Percentiles rank a stretch among this genome's conserved stretches.
These are phyloP conservation scores for Thozetella sp. DNA, from an alignment of 495 filamentous ascomycete species.

Conservation along the genomic window DNA sequence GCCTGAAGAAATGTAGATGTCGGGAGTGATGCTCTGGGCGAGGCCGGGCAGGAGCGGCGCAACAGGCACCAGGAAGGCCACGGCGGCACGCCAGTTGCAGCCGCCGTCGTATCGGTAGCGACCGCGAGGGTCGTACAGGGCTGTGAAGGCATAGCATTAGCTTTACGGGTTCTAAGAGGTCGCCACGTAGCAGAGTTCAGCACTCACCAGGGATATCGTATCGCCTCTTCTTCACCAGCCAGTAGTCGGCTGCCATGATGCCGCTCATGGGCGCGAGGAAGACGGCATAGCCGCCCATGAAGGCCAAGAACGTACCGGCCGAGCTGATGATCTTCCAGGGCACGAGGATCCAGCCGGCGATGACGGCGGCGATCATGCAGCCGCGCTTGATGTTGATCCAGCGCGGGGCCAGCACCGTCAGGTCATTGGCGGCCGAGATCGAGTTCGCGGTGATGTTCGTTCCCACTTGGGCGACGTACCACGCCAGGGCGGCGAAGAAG, in stretches of 20 bases:
- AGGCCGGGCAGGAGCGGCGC: constrained; percentile 59
- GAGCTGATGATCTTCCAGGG: constrained; percentile 67
- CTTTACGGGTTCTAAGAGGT: constrained; percentile 27
- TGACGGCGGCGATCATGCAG: constrained; percentile 51
- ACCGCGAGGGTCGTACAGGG: constrained; percentile 55
- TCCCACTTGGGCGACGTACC: constrained; percentile 56
- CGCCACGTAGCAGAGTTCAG: not conserved
- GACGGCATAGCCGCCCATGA: constrained; percentile 65
- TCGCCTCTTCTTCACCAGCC: constrained; percentile 61
- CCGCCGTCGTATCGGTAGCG: constrained; percentile 56
- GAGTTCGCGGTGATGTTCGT: constrained; percentile 64
- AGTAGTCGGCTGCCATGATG: constrained; percentile 70
- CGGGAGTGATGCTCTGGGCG: constrained; percentile 31
- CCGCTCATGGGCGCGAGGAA: constrained; percentile 72
- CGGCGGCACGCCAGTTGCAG: constrained; percentile 66
- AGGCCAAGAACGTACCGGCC: constrained; percentile 58
- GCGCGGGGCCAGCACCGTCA: constrained; percentile 57
- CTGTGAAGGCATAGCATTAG: no score
- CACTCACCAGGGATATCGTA: constrained; percentile 54
- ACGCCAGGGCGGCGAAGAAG: constrained; percentile 57
- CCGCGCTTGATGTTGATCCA: constrained; percentile 62
- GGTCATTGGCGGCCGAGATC: constrained; percentile 60
- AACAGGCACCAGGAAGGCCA: constrained; percentile 65
- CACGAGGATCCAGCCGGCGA: constrained; percentile 57
- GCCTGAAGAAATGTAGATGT: constrained; percentile 37